Base-by-base conservation (phyloP, 2,329 filamentous ascomycete species). In the Daldinia sp. region DNA sequence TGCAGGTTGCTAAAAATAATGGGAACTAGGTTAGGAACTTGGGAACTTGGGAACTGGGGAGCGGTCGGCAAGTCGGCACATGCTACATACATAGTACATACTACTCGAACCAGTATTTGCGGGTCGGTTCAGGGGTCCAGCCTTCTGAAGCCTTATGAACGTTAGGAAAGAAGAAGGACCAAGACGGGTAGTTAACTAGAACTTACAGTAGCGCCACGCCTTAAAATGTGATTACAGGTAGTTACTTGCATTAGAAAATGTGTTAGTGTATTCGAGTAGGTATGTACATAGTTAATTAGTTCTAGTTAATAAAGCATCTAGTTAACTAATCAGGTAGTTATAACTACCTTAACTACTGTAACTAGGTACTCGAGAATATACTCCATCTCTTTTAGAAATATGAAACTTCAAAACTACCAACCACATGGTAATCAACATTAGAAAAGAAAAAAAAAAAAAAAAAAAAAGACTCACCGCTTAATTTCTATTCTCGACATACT, bases 61-160 rank as follows among this genome's bases (percentile, higher is more conserved):
- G 15, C 19, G 51, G 30, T 43, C 65, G 65, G 65, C 59, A 68
- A 65, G 53, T 66, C 62, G 65, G 65, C 65, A 68, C 50, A 63
- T 52, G 51, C 29, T 53, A 54, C 54, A 25, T 57, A n/a, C n/a
- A n/a, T n/a, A n/a, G n/a, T n/a, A n/a, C n/a, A n/a, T n/a, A n/a
- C n/a, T n/a, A 53, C 27, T 60, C 48, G 17, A 54, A 55, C 53
- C 50, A 51, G 13, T 53, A 58, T 57, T 50, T 57, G 63, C 60
- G 63, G 63, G 56, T 56, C 63, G 63, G 41, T 57, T 55, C 55
- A 66, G 63, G 53, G 27, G 27, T 37, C 29, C 32, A 58, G 41
- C 48, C 52, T 55, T 55, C 39, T 27, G 49, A 41, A 6, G 47
- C 21, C 34, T 37, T 61, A n/a, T n/a, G 29, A 55, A 50, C 39